Evolutionary conservation across 495 filamentous ascomycete genomes (phyloP), one percentile per base, ranked within the genome.

Genomic region (Penicillium lividum): DNA sequence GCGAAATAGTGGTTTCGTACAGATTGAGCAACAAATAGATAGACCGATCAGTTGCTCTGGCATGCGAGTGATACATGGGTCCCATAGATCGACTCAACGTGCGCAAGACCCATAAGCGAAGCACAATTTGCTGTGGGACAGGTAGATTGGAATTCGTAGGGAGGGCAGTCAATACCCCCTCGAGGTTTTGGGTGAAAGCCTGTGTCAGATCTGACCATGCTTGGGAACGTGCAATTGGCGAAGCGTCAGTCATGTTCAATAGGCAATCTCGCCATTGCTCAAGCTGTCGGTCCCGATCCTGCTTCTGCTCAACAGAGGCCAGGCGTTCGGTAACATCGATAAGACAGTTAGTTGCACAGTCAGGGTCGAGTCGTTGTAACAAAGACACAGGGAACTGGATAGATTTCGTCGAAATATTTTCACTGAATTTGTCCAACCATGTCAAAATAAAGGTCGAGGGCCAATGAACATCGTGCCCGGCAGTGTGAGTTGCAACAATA

Each of bases 51-150:
- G 70, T 69, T 1, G 54, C 50, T 44, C 57, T 62, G 7, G 42
- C 7, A 13, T 40, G 40, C 38, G 57, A 56, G 18, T 52, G 65
- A 56, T 71, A 69, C 55, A 67, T 56, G 42, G 63, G 65, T 10
- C 60, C 63, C 38, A 62, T 51, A 5, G 65, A 56, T 52, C 61
- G 59, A 45, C 66, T 68, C 27, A 80, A 53, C 0, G 64, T 64
- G 27, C 68, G 66, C 54, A 78, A 60, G 29, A 63, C 43, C 77
- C 77, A 80, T 10, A 80, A 52, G 27, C 77, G 74, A 27, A 72
- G 11, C 2, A 77, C 34, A 3, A 78, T 70, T 31, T 65, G 70
- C 8, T 69, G 66, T 7, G 63, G 68, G 3, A 54, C 42, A 27
- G 38, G 29, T 13, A 22, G 6, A n/a, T 46, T 18, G 36, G 30